Base-by-base conservation (phyloP, 2,329 filamentous ascomycete species). In the Xylariaceae sp. region DNA sequence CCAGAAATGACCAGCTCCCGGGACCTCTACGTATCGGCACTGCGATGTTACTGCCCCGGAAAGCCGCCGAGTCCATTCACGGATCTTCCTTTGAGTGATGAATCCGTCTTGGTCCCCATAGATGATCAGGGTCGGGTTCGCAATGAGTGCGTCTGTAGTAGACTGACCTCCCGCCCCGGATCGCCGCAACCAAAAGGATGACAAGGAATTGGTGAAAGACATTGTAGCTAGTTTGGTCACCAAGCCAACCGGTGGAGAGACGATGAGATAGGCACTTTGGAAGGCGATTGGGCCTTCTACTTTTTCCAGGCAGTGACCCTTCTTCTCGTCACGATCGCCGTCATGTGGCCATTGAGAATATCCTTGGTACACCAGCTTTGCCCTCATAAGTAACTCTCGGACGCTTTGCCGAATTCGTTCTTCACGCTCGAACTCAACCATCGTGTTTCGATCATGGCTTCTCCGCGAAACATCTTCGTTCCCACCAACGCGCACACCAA, bases 71-170 rank as follows among this genome's bases (percentile, higher is more conserved):
- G 77, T 76, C 92, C 92, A 96, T 1, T 77, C 73, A 9, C 81
- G 79, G 61, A 92, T 75, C 69, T 83, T 89, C 53, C 78, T 80
- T 3, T 76, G 76, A 1, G 85, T 81, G 1, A 89, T 86, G 60
- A 97, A 95, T 0, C 80, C 73, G 69, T 97, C 92, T 3, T 81
- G 77, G 44, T 87, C 83, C 1, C 92, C 93, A 65, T 86, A 96
- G 0, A 96, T 71, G 0, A 84, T 85, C 27, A 96, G 69, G 0
- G 87, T 87, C 1, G 79, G 77, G 63, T 86, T 79, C 2, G 72
- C 69, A 1, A 82, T 72, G 42, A 89, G 73, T 64, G 88, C 81
- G 1, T 77, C 75, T 4, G n/a, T 10, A 30, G 15, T n/a, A 9
- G 40, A 15, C 57, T 42, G 20, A 45, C 45, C 23, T 58, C 50